These are phyloP conservation scores for Keithomyces neogunnii DNA, from an alignment of 2,329 filamentous ascomycete species.

Conservation along the genomic window DNA sequence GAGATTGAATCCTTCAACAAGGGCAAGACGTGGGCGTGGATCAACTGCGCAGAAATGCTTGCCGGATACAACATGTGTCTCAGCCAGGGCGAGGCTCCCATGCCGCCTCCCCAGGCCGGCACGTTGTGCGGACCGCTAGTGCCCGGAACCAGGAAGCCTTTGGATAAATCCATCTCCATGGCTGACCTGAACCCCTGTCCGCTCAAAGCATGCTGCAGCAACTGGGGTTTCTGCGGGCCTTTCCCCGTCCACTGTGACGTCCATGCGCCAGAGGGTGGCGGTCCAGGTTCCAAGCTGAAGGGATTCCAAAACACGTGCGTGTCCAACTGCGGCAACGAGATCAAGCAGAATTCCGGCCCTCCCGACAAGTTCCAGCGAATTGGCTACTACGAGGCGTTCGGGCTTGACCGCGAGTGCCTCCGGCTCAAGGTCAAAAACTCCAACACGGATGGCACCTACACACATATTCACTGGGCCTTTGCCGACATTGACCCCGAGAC, in stretches of 20 bases:
- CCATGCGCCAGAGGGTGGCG: neutral
- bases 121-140: slow-evolving; percentile 15
- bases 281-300: slow-evolving; percentile 10
- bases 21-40: slow-evolving; percentile 17
- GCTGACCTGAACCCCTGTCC: slow-evolving; percentile 14
- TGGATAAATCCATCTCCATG: neutral
- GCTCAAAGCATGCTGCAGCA: slow-evolving; percentile 10
- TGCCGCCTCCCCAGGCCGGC: slow-evolving; percentile 12
- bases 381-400: slow-evolving; percentile 15
- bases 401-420: slow-evolving; percentile 7
- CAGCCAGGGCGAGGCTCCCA: slow-evolving; percentile 13
- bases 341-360: slow-evolving; percentile 6
- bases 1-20: slow-evolving; percentile 18
- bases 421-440: slow-evolving; percentile 8
- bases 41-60: slow-evolving; percentile 10
- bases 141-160: slow-evolving; percentile 13
- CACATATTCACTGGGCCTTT: slow-evolving; percentile 21
- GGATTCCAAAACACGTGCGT: slow-evolving; percentile 12
- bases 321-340: slow-evolving; percentile 17
- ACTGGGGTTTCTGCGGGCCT: slow-evolving; percentile 4
- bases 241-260: slow-evolving; percentile 4
- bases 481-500: slow-evolving; percentile 16
- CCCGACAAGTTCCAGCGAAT: slow-evolving; percentile 8
- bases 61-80: slow-evolving; percentile 13
- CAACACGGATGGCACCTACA: slow-evolving; percentile 12